phyloP scores from a whole-genome alignment of 2,329 filamentous ascomycete genomes.

The Leptographium flavum region DNA sequence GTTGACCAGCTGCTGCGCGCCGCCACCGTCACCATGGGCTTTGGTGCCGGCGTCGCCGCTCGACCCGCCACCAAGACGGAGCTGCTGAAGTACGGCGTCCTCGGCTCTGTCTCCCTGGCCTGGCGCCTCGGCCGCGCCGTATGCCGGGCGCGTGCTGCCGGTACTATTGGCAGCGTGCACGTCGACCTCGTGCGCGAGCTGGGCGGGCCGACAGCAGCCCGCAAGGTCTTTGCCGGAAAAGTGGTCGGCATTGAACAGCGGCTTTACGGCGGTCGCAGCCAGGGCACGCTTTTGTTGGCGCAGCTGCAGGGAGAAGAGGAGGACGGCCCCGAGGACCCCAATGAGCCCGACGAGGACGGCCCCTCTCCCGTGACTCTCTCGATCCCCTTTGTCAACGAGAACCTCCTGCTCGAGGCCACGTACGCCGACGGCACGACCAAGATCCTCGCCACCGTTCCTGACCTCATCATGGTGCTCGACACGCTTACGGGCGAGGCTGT shows the following conservation, averaged over 20 bases:
- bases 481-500: conserved; percentile 30
- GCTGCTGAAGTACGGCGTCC: conserved; percentile 18
- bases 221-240: conserved; percentile 37
- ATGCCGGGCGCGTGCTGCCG: conserved; percentile 25
- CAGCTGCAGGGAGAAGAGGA: conserved; percentile 8
- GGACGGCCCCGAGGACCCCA: conserved; percentile 6
- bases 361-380: conserved; percentile 7
- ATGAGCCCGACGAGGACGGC: background rate
- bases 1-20: conserved; percentile 26
- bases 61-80: conserved; percentile 16
- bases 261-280: conserved; percentile 32
- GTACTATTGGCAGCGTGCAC: conserved; percentile 27
- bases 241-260: conserved; percentile 34
- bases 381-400: conserved; percentile 17
- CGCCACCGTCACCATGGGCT: conserved; percentile 26
- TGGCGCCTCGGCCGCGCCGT: conserved; percentile 33
- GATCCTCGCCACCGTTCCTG: conserved; percentile 29
- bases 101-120: conserved; percentile 21
- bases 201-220: conserved; percentile 28
- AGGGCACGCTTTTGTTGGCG: conserved; percentile 21
- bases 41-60: conserved; percentile 20
- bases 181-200: conserved; percentile 32
- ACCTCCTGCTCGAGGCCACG: conserved; percentile 9
- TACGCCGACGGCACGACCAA: conserved; percentile 6
- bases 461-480: conserved; percentile 33